Evolutionary conservation across 441 rosid species (phyloP).

Genomic region (Macaranga tanarius): DNA sequence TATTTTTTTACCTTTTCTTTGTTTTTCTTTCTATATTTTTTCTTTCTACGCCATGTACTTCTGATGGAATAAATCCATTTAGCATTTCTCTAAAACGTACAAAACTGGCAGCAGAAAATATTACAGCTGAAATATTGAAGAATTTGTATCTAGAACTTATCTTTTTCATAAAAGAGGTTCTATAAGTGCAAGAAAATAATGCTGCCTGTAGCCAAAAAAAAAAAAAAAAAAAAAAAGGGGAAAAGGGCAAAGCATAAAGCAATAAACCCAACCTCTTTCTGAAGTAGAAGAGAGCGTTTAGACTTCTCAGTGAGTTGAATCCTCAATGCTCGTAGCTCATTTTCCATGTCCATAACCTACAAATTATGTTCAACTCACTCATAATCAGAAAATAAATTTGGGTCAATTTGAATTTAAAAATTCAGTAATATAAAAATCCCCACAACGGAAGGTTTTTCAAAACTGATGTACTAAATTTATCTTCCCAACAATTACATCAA

Average conservation of each 20-base stretch:
- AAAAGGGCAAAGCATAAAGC: background rate
- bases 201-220: background rate
- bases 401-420: background rate
- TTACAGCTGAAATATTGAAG: background rate
- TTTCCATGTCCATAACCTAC: constrained; percentile 99
- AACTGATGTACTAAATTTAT: background rate
- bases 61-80: too few species aligned
- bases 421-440: background rate
- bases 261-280: constrained; percentile 55
- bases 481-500: background rate
- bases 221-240: too few species aligned
- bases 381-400: constrained; percentile 11
- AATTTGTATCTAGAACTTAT: too few species aligned
- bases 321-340: constrained; percentile 84
- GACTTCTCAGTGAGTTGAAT: constrained; percentile 89
- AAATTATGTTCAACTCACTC: constrained; percentile 19
- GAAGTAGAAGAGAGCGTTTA: constrained; percentile 72
- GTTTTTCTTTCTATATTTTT: too few species aligned
- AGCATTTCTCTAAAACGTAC: too few species aligned
- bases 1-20: too few species aligned
- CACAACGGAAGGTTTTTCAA: background rate
- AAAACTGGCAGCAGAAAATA: background rate
- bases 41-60: too few species aligned
- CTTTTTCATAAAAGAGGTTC: background rate
- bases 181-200: background rate